Percentiles rank a stretch among this genome's conserved stretches.
These are phyloP conservation scores for Ophiosphaerella narmari DNA, from an alignment of 2,329 filamentous ascomycete genomes.

Conservation along the genomic window DNA sequence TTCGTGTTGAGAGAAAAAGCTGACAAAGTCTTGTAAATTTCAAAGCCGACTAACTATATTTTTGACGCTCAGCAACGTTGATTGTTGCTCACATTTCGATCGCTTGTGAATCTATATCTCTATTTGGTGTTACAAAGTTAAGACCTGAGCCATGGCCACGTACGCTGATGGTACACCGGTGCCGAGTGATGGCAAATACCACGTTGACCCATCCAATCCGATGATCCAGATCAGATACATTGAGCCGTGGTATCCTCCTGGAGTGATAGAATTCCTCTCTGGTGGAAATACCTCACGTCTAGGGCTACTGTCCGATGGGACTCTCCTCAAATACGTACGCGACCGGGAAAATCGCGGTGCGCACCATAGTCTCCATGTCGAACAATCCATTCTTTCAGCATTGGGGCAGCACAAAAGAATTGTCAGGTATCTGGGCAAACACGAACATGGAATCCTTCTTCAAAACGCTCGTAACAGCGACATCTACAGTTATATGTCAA, in stretches of 20 bases:
- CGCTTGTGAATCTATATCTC: too few species aligned
- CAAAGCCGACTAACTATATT: too few species aligned
- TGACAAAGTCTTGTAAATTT: too few species aligned
- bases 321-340: slow-evolving; percentile 24
- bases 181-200: slow-evolving; percentile 19
- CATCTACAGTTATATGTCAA: too few species aligned
- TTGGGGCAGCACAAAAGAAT: slow-evolving; percentile 16
- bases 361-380: too few species aligned
- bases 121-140: too few species aligned
- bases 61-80: too few species aligned
- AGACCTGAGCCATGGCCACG: slow-evolving; percentile 14
- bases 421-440: slow-evolving; percentile 14
- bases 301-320: slow-evolving; percentile 15
- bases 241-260: slow-evolving; percentile 19
- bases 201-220: slow-evolving; percentile 17
- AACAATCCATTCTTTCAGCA: background rate
- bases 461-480: background rate
- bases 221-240: slow-evolving; percentile 11
- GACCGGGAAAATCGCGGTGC: background rate
- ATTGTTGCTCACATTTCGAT: too few species aligned
- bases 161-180: slow-evolving; percentile 9
- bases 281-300: slow-evolving; percentile 20
- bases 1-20: too few species aligned
- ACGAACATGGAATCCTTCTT: slow-evolving; percentile 13
- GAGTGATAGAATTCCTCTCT: slow-evolving; percentile 13